Conservation (phyloP, 2,329 filamentous ascomycete genomes). For the Microdochium nivale region DNA sequence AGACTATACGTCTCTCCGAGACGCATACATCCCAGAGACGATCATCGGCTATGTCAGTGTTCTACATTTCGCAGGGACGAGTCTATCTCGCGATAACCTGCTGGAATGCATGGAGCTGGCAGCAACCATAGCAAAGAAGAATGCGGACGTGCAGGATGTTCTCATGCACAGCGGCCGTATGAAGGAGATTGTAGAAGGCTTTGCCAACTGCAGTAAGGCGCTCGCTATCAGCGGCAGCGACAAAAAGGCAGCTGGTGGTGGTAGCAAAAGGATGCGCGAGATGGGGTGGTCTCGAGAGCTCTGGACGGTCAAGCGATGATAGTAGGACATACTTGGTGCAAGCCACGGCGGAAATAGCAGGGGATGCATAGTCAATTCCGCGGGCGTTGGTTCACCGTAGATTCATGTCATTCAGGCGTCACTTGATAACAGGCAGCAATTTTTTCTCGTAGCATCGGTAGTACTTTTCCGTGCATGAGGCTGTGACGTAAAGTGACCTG, state of each 20-base stretch:
- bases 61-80: constrained; percentile 69
- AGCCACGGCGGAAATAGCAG: background rate
- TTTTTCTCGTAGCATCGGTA: too few species aligned
- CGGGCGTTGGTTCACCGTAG: too few species aligned
- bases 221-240: constrained; percentile 49
- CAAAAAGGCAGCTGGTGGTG: constrained; percentile 39
- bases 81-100: constrained; percentile 66
- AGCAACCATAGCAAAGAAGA: constrained; percentile 62
- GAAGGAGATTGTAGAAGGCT: constrained; percentile 65
- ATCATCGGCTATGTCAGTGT: constrained; percentile 76
- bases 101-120: constrained; percentile 84
- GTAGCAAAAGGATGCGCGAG: constrained; percentile 51
- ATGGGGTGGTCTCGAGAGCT: constrained; percentile 55
- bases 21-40: constrained; percentile 76
- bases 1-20: constrained; percentile 58
- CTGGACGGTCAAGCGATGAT: constrained; percentile 45
- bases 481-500: too few species aligned
- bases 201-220: constrained; percentile 71
- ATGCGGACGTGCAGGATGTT: constrained; percentile 54
- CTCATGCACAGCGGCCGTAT: constrained; percentile 60
- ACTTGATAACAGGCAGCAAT: too few species aligned
- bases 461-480: too few species aligned
- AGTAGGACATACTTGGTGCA: background rate
- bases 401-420: too few species aligned
- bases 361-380: too few species aligned